phyloP scores from a whole-genome alignment of 306 rosid genomes.

The Inga oerstediana region DNA sequence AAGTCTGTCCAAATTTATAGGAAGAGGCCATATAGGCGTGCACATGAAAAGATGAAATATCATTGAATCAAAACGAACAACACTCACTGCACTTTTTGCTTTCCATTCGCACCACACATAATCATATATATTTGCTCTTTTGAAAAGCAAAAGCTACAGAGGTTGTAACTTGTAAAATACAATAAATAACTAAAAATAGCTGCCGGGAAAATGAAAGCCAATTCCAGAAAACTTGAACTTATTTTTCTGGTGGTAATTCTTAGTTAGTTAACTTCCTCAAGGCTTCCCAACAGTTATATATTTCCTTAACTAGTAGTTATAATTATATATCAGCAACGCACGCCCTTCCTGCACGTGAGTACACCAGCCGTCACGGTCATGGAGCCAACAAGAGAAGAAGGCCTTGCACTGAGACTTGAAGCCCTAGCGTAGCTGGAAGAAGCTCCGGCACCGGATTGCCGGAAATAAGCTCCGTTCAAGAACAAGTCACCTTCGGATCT shows the following conservation, averaged over 20 bases:
- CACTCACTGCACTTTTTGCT: constrained; percentile 34
- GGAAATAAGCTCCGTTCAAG: constrained; percentile 81
- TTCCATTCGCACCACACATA: constrained; percentile 16
- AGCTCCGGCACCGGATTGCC: constrained; percentile 69
- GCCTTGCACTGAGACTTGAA: constrained; percentile 79
- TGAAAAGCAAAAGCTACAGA: constrained; percentile 34
- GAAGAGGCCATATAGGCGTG: constrained; percentile 7
- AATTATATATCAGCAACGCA: constrained; percentile 46
- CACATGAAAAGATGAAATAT: constrained; percentile 27
- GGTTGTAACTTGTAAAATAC: constrained; percentile 28
- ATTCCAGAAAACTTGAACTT: neutral
- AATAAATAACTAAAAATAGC: neutral
- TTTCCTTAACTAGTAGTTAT: neutral
- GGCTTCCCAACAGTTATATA: neutral
- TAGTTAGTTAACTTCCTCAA: neutral
- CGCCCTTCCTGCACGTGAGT: constrained; percentile 68
- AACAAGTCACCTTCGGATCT: constrained; percentile 83
- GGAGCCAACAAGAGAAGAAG: constrained; percentile 79
- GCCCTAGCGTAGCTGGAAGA: constrained; percentile 72
- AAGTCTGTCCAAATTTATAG: neutral
- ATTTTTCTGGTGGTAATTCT: neutral
- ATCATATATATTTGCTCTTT: neutral
- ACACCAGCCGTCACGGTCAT: constrained; percentile 81
- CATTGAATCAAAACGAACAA: constrained; percentile 32
- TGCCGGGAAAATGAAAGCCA: constrained; percentile 13